A percentile compares a stretch with the other conserved stretches of the same genome.
These are phyloP conservation scores for Forsythia viridissima DNA, from an alignment of 257 asterid genomes.

Conservation along the genomic window DNA sequence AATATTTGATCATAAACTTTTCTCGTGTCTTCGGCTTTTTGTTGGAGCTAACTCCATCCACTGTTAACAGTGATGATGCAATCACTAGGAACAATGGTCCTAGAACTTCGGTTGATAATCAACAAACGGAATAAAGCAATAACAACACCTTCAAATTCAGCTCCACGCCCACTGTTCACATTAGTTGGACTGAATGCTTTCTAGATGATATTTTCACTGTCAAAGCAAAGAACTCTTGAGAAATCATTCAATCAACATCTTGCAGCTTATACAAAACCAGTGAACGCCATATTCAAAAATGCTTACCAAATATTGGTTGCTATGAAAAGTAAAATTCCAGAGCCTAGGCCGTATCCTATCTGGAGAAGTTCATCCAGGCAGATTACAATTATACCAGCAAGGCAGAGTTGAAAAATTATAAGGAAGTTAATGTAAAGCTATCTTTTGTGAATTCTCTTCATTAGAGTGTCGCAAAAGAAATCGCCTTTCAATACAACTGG, in stretches of 20 bases:
- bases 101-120: background rate
- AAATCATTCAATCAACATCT: background rate
- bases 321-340: conserved; percentile 82
- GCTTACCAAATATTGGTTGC: conserved; percentile 84
- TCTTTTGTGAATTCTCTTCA: too few species aligned
- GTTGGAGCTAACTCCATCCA: too few species aligned
- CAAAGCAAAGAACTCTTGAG: background rate
- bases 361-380: conserved; percentile 85
- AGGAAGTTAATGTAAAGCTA: conserved; percentile 23
- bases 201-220: conserved; percentile 39
- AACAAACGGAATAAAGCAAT: conserved; percentile 38
- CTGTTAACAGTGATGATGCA: too few species aligned
- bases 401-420: conserved; percentile 74
- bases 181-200: conserved; percentile 39
- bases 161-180: conserved; percentile 38
- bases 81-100: too few species aligned
- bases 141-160: conserved; percentile 38
- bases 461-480: too few species aligned
- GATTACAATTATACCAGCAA: conserved; percentile 84
- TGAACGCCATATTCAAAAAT: background rate
- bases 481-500: too few species aligned
- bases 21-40: too few species aligned
- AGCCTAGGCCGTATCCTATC: conserved; percentile 83
- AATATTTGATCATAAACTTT: too few species aligned
- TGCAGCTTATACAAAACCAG: background rate